These are phyloP conservation scores for Cocos nucifera DNA, from an alignment of 176 grass and related monocot species.

Conservation along the genomic window DNA sequence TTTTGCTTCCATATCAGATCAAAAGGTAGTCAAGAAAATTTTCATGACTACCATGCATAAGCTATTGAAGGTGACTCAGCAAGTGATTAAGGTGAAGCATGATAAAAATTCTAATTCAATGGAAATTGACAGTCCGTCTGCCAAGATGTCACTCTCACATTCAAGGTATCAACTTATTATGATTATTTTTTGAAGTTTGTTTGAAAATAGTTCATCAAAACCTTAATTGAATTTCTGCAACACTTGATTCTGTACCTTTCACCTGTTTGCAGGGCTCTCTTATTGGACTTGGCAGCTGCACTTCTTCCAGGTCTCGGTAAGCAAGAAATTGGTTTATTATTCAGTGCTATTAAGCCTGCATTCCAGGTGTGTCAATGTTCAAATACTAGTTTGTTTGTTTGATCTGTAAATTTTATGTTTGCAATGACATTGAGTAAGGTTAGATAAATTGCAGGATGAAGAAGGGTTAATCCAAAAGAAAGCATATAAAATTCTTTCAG, in stretches of 20 bases:
- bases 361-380: conserved; percentile 45
- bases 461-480: conserved; percentile 85
- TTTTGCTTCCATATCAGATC: conserved; percentile 77
- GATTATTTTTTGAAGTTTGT: background rate
- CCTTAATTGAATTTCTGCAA: too few species aligned
- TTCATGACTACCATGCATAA: conserved; percentile 56
- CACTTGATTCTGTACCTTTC: background rate
- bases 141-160: conserved; percentile 10
- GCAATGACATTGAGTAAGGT: background rate
- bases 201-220: background rate
- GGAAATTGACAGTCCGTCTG: conserved; percentile 38
- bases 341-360: conserved; percentile 83
- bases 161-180: background rate
- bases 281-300: conserved; percentile 76
- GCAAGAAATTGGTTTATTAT: conserved; percentile 60
- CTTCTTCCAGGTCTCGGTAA: conserved; percentile 66
- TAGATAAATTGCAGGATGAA: conserved; percentile 45
- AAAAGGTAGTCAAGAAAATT: conserved; percentile 46
- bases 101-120: conserved; percentile 34
- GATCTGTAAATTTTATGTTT: too few species aligned
- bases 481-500: conserved; percentile 96
- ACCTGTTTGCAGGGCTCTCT: conserved; percentile 46
- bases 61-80: conserved; percentile 56
- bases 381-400: background rate
- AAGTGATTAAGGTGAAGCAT: conserved; percentile 58